phyloP scores from a whole-genome alignment of 371 early-diverging fungal species.

The Mucor piriformis region DNA sequence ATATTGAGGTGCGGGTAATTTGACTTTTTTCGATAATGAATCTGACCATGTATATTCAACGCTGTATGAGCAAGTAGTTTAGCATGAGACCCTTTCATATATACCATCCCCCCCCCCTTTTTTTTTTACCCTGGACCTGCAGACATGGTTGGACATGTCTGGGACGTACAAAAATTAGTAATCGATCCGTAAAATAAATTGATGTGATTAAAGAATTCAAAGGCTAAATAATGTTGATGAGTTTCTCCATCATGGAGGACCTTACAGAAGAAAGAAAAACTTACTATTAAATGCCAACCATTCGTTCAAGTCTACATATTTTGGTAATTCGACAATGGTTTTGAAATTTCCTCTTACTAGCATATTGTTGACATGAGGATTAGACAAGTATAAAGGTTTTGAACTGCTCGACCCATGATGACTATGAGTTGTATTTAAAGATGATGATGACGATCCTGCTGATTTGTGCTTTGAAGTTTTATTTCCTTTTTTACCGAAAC shows the following conservation, averaged over 20 bases:
- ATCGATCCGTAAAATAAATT: conserved; percentile 92
- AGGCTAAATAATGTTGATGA: conserved; percentile 55
- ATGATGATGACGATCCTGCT: conserved; percentile 33
- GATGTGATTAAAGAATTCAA: conserved; percentile 94
- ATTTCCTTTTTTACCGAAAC: conserved; percentile 45
- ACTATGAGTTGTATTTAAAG: conserved; percentile 11
- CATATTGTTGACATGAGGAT: conserved; percentile 77
- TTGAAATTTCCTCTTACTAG: conserved; percentile 92
- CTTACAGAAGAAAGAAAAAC: conserved; percentile 14
- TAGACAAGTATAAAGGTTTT: conserved; percentile 75
- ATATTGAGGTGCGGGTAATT: conserved; percentile 92
- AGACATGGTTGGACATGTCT: conserved; percentile 86
- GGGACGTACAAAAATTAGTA: conserved; percentile 86
- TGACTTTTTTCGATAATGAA: conserved; percentile 78
- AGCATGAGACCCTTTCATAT: too few species aligned
- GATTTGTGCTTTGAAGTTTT: conserved; percentile 52
- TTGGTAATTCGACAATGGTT: conserved; percentile 86
- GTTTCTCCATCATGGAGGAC: too few species aligned
- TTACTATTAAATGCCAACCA: conserved; percentile 95
- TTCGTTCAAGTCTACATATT: conserved; percentile 90
- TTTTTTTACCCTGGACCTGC: conserved; percentile 76
- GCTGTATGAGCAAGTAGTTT: conserved; percentile 46
- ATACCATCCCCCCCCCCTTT: neutral
- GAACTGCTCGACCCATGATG: conserved; percentile 4
- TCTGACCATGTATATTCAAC: conserved; percentile 94